A percentile compares a stretch with the other conserved stretches of the same genome.
Conservation (phyloP, 1,139 yeast species). For the Wickerhamomyces sp. region DNA sequence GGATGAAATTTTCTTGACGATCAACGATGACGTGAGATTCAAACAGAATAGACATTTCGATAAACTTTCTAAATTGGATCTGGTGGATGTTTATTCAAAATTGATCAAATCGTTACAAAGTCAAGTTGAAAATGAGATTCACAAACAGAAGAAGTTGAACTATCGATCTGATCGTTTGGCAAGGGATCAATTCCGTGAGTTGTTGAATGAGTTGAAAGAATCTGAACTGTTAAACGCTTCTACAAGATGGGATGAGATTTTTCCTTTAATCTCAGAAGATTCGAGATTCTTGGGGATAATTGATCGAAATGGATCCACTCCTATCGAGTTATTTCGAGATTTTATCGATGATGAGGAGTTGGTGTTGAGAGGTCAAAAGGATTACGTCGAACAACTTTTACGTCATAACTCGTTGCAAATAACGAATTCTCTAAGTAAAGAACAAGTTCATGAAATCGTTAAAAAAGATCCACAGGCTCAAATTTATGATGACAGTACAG, state of each 20-base stretch:
- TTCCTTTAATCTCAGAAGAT: conserved; percentile 49
- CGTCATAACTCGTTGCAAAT: conserved; percentile 29
- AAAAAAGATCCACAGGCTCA: conserved; percentile 20
- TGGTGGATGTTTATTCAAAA: conserved; percentile 47
- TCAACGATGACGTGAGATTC: conserved; percentile 47
- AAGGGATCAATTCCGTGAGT: conserved; percentile 49
- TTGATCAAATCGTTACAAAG: conserved; percentile 39
- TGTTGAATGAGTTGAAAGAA: conserved; percentile 36
- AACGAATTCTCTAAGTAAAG: conserved; percentile 11
- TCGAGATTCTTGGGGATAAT: conserved; percentile 55
- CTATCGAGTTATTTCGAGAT: conserved; percentile 78
- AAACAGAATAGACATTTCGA: conserved; percentile 55
- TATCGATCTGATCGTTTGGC: conserved; percentile 59
- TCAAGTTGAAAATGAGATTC: conserved; percentile 34
- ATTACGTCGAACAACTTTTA: conserved; percentile 49
- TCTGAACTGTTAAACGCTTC: conserved; percentile 45
- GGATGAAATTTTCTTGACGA: conserved; percentile 33
- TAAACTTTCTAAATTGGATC: conserved; percentile 51
- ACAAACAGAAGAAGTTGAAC: conserved; percentile 35
- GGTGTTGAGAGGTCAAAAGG: conserved; percentile 51
- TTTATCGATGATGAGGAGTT: conserved; percentile 59
- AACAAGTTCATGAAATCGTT: conserved; percentile 15
- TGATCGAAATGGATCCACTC: conserved; percentile 77
- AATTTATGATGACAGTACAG: conserved; percentile 24
- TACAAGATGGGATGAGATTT: conserved; percentile 56